These are phyloP conservation scores for Vachellia collinsii DNA, from an alignment of 306 rosid genomes.

Conservation along the genomic window DNA sequence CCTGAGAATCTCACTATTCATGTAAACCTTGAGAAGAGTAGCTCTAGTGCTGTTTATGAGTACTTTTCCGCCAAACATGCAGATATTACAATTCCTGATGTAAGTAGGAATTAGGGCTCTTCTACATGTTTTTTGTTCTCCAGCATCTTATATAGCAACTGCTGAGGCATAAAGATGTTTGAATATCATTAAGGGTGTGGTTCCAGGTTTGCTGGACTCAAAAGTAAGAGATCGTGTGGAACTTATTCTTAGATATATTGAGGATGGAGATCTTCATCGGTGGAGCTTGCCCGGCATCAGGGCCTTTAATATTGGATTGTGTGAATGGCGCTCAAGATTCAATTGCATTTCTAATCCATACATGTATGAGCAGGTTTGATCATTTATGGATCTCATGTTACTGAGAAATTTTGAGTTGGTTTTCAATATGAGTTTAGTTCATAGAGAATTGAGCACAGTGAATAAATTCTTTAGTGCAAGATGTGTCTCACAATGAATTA, in stretches of 20 bases:
- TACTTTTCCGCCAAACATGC: conserved; percentile 60
- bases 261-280: conserved; percentile 70
- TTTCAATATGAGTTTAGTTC: conserved; percentile 12
- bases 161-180: conserved; percentile 30
- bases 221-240: conserved; percentile 58
- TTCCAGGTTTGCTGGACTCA: conserved; percentile 53
- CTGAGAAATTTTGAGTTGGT: not conserved
- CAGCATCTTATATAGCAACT: not conserved
- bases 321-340: conserved; percentile 70
- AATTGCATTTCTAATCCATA: conserved; percentile 77
- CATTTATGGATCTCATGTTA: conserved; percentile 4
- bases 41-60: conserved; percentile 79
- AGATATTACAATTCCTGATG: conserved; percentile 42
- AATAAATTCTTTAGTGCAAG: conserved; percentile 20
- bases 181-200: conserved; percentile 48
- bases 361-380: conserved; percentile 78
- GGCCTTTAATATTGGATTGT: conserved; percentile 66
- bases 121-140: not conserved
- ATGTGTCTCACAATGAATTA: conserved; percentile 1
- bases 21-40: conserved; percentile 69
- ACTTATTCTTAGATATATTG: conserved; percentile 66
- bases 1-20: conserved; percentile 54
- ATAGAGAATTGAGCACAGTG: not conserved
- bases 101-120: conserved; percentile 45
- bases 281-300: conserved; percentile 65